Percentiles rank a stretch among this genome's conserved stretches.
Conservation (phyloP, 1,139 yeast genomes). For the Yamadazyma taylorii region DNA sequence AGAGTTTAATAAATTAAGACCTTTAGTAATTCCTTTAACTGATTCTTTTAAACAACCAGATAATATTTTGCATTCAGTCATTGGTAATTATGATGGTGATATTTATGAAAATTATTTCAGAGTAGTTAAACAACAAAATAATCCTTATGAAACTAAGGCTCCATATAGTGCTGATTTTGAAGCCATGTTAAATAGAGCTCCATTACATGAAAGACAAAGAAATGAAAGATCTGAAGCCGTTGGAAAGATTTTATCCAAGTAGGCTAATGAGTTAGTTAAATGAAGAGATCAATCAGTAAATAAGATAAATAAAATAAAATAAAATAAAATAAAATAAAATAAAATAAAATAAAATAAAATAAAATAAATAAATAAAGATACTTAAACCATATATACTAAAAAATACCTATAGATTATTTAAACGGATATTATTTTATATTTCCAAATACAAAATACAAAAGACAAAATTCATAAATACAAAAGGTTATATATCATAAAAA, state of each 20-base stretch:
- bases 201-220: constrained; percentile 38
- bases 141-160: constrained; percentile 37
- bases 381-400: too few relatives aligned
- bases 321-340: too few relatives aligned
- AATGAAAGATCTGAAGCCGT: constrained; percentile 40
- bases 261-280: too few relatives aligned
- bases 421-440: too few relatives aligned
- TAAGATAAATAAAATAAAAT: too few relatives aligned
- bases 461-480: not conserved
- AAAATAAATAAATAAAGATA: constrained; percentile 7
- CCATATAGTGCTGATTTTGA: constrained; percentile 38
- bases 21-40: constrained; percentile 41
- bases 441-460: not conserved
- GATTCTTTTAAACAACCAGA: constrained; percentile 48
- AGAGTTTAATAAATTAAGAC: constrained; percentile 35
- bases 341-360: too few relatives aligned
- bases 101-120: constrained; percentile 46
- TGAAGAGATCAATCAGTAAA: too few relatives aligned
- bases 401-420: too few relatives aligned
- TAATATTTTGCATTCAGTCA: constrained; percentile 39
- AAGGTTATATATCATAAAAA: not conserved
- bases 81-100: constrained; percentile 45
- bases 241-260: constrained; percentile 35
- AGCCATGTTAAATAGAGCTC: constrained; percentile 36
- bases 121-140: constrained; percentile 34